Percentiles rank a stretch among this genome's conserved stretches.
These are phyloP conservation scores for Clavaria fumosa DNA, from an alignment of 768 basidiomycete genomes.

Conservation along the genomic window DNA sequence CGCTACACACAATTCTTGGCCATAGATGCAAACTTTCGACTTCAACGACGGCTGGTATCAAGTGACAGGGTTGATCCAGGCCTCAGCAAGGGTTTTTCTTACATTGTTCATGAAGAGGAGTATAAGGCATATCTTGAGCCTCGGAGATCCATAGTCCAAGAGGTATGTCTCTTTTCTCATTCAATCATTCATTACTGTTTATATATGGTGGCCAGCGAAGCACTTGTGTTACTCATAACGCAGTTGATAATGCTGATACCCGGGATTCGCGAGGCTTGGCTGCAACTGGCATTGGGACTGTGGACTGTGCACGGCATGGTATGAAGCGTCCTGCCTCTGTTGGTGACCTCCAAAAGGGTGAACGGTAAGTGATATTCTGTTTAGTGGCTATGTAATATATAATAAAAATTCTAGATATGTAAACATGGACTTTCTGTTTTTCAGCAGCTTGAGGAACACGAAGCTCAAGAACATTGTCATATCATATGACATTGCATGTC, in stretches of 20 bases:
- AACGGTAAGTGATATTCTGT: background rate
- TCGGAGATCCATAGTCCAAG: constrained; percentile 10
- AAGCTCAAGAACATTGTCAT: constrained; percentile 10
- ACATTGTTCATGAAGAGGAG: constrained; percentile 14
- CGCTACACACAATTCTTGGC: constrained; percentile 17
- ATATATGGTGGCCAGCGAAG: constrained; percentile 12
- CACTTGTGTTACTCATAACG: constrained; percentile 17
- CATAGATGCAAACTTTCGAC: constrained; percentile 20
- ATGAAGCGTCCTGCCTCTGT: constrained; percentile 15
- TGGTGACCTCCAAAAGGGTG: constrained; percentile 16
- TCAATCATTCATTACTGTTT: background rate
- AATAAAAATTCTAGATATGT: constrained; percentile 14
- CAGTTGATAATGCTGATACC: constrained; percentile 14
- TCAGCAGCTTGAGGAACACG: constrained; percentile 9
- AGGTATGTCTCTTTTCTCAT: constrained; percentile 11
- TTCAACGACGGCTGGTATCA: constrained; percentile 18
- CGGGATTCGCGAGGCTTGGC: constrained; percentile 12
- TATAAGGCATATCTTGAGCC: constrained; percentile 15
- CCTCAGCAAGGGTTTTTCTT: constrained; percentile 16
- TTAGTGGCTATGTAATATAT: background rate
- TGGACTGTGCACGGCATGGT: constrained; percentile 19
- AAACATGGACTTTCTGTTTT: constrained; percentile 24
- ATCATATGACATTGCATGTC: constrained; percentile 22
- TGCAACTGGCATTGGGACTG: constrained; percentile 16
- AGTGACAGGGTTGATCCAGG: constrained; percentile 15